Evolutionary conservation across 805 yeast genomes (phyloP).

Genomic region (Pichia deserticola): DNA sequence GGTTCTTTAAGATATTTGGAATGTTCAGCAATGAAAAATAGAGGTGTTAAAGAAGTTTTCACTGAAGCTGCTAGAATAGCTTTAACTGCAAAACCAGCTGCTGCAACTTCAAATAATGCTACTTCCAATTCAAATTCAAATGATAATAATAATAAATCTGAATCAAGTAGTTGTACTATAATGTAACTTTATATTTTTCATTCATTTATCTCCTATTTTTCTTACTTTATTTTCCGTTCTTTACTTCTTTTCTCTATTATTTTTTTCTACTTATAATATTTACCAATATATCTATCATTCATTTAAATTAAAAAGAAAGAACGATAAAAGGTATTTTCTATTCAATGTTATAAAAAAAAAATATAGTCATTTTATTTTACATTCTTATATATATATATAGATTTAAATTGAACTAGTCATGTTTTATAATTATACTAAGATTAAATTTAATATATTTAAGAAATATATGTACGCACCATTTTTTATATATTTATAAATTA

Average conservation of each 20-base stretch:
- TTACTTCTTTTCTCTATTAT: background rate
- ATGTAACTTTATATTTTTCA: constrained; percentile 13
- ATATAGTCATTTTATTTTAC: background rate
- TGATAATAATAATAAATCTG: constrained; percentile 35
- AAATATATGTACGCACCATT: too few relatives aligned
- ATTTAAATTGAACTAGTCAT: too few relatives aligned
- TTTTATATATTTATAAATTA: too few relatives aligned
- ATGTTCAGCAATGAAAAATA: constrained; percentile 91
- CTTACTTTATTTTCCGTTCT: background rate
- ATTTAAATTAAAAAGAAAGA: too few relatives aligned
- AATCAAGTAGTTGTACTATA: constrained; percentile 22
- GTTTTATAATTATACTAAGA: too few relatives aligned
- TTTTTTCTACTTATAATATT: too few relatives aligned
- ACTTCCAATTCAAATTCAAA: constrained; percentile 7
- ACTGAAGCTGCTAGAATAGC: constrained; percentile 99
- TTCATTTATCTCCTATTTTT: background rate
- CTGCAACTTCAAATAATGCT: constrained; percentile 20
- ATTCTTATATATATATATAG: too few relatives aligned
- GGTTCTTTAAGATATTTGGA: constrained; percentile 94
- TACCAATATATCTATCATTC: too few relatives aligned
- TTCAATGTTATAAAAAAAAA: background rate
- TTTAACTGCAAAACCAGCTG: constrained; percentile 78
- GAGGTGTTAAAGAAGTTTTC: constrained; percentile 98
- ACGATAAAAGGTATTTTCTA: too few relatives aligned
- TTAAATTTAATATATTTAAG: too few relatives aligned